Conservation (phyloP, 208 protist species). For the Porcisia hertigi region DNA sequence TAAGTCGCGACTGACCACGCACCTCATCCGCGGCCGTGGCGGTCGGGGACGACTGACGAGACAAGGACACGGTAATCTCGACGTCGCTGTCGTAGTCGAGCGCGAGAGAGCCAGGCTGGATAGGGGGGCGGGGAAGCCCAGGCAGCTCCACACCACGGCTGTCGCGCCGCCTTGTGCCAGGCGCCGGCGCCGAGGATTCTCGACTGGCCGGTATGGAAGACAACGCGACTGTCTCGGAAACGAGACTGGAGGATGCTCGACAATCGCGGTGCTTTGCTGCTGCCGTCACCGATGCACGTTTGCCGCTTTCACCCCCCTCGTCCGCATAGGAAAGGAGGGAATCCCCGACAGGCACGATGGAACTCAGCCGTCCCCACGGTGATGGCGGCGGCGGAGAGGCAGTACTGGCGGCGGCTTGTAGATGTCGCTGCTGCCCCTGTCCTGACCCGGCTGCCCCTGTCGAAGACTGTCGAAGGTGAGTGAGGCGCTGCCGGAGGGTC, state of each 20-base stretch:
- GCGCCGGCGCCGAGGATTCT: constrained; percentile 10
- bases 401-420: not conserved
- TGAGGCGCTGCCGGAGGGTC: constrained; percentile 43
- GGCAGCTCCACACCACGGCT: not conserved
- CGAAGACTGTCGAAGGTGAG: constrained; percentile 53
- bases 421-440: not conserved
- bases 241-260: not conserved
- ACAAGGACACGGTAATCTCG: constrained; percentile 4
- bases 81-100: not conserved
- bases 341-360: constrained; percentile 8
- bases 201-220: constrained; percentile 21
- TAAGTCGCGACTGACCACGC: not conserved
- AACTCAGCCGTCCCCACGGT: constrained; percentile 19
- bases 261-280: not conserved
- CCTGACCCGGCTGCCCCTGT: not conserved
- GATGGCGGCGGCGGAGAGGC: constrained; percentile 5
- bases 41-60: constrained; percentile 11
- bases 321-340: constrained; percentile 9
- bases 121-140: constrained; percentile 4
- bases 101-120: constrained; percentile 5
- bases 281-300: not conserved
- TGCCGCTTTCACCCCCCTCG: not conserved
- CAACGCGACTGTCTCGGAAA: not conserved
- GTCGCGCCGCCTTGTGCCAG: constrained; percentile 1
- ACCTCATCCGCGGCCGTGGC: constrained; percentile 12